These are phyloP conservation scores for Chaetothyriales sp. DNA, from an alignment of 2,329 filamentous ascomycete genomes.

Conservation along the genomic window DNA sequence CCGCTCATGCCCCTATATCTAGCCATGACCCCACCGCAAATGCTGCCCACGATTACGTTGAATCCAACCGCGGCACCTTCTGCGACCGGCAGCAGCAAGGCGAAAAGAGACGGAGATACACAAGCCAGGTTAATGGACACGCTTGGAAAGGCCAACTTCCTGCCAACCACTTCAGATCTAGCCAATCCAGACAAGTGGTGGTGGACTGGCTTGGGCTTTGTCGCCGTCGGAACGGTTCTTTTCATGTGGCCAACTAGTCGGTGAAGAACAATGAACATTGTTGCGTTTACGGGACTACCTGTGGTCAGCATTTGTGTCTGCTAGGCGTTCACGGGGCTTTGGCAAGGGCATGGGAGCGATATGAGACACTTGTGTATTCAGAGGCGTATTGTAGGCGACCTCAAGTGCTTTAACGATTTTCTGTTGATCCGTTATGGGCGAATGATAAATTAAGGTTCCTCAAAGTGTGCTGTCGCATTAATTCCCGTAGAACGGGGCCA, in stretches of 20 bases:
- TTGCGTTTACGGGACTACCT: background rate
- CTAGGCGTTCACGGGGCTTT: background rate
- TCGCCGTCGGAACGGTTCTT: constrained; percentile 27
- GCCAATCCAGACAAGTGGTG: constrained; percentile 29
- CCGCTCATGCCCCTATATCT: constrained; percentile 55
- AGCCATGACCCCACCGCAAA: constrained; percentile 46
- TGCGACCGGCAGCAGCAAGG: constrained; percentile 17
- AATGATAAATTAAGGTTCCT: too few relatives aligned
- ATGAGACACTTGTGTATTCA: background rate
- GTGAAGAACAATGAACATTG: background rate
- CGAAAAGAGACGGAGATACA: constrained; percentile 20
- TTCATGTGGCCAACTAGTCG: constrained; percentile 16
- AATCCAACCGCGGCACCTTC: constrained; percentile 37
- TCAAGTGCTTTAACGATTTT: background rate
- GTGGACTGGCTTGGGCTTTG: constrained; percentile 35
- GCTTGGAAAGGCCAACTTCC: background rate
- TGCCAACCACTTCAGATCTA: constrained; percentile 1
- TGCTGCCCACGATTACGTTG: constrained; percentile 54
- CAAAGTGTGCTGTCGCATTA: too few relatives aligned
- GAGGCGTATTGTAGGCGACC: background rate
- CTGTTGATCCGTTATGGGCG: too few relatives aligned
- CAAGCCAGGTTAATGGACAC: background rate
- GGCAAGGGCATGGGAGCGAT: background rate
- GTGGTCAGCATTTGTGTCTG: background rate
- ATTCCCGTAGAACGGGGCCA: too few relatives aligned